Evolutionary conservation across 257 asterid genomes (phyloP), one percentile per base, ranked within the genome.

Genomic region (Avicennia marina): DNA sequence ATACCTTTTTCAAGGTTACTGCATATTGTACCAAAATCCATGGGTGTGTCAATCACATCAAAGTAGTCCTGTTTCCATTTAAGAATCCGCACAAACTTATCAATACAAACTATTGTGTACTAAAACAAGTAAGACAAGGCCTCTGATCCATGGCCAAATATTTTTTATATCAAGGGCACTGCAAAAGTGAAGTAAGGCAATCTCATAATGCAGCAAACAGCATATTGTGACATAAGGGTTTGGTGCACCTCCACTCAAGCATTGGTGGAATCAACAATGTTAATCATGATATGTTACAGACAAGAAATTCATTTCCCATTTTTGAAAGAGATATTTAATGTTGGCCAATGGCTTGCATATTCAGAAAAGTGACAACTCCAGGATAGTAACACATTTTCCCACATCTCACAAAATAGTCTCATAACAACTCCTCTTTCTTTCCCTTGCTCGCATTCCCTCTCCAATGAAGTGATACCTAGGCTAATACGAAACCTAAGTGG

Each of bases 21-120:
- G 74, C 97, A 86, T 73, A 93, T 78, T 16, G 98, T 93, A 58
- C 97, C 98, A 52, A 93, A 93, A 74, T 93, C 98, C 98, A 93
- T 93, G 10, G 98, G 98, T 55, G 94, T 93, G 63, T 81, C 77
- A 39, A 93, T 89, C 74, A 93, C 95, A 67, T 93, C 95, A 62
- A 86, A 86, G 71, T 93, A 93, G 71, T 89, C 98, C 98, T 93
- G 91, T 70, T 64, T 58, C 64, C 70, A 62, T 64, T 38, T 12
- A 6, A 16, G 44, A 38, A 38, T 18, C 44, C 58, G 63, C 17
- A 56, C 32, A 64, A 26, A 29, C 48, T 54, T 36, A 44, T 41
- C 22, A 53, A 56, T 6, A 32, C 15, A 33, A 45, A 50, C 39
- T 25, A 47, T n/a, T n/a, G n/a, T n/a, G n/a, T n/a, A n/a, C n/a